Conservation (phyloP, 2,329 filamentous ascomycete species). For the Sporothrix phasma region DNA sequence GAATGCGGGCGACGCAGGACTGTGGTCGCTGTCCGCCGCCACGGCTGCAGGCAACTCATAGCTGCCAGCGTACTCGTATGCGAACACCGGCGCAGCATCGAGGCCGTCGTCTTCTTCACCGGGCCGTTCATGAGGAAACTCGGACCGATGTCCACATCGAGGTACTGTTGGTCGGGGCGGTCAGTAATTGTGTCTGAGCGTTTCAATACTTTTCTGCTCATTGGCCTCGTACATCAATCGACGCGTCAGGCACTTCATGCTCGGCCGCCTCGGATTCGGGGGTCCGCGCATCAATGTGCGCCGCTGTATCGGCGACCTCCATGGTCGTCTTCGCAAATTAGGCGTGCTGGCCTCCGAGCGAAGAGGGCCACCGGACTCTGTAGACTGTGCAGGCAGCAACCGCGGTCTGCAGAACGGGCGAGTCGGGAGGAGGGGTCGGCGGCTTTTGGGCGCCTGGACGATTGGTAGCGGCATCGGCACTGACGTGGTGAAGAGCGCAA, state of each 20-base stretch:
- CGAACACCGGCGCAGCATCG: conserved; percentile 33
- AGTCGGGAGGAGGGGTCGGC: conserved; percentile 19
- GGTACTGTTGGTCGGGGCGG: neutral
- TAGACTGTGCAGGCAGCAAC: neutral
- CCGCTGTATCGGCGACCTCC: conserved; percentile 29
- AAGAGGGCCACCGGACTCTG: neutral
- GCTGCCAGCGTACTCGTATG: conserved; percentile 36
- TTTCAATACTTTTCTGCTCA: neutral
- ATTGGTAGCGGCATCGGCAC: neutral
- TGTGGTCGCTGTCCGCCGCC: conserved; percentile 5
- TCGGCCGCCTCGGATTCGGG: conserved; percentile 27
- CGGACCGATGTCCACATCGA: conserved; percentile 14
- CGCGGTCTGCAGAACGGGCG: neutral
- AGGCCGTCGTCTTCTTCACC: conserved; percentile 13
- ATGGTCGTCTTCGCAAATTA: conserved; percentile 23
- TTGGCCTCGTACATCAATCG: conserved; percentile 14
- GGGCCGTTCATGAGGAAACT: conserved; percentile 17
- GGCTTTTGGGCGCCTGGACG: conserved; percentile 6
- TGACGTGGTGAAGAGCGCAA: neutral
- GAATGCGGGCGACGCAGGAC: neutral
- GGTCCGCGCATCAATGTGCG: conserved; percentile 24
- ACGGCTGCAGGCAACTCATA: conserved; percentile 22
- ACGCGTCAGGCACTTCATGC: conserved; percentile 27
- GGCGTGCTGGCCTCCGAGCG: conserved; percentile 24
- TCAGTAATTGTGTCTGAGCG: neutral